phyloP scores from a whole-genome alignment of 1,284 basidiomycete species.

The Farysia itapuensis region DNA sequence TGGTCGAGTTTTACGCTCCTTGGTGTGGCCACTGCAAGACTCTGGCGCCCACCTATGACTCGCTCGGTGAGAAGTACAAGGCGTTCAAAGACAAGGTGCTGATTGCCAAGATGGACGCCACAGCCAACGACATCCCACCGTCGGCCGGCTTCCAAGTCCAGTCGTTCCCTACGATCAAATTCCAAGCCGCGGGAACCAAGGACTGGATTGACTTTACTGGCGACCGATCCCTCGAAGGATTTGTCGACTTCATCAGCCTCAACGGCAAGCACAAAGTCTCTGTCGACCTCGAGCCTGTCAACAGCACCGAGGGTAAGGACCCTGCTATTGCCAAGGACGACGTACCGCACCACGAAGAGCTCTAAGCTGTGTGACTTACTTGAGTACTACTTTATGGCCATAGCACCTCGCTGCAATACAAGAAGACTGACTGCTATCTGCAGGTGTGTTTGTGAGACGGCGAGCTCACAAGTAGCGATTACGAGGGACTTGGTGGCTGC shows the following conservation, averaged over 20 bases:
- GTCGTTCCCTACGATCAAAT: constrained; percentile 95
- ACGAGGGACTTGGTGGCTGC: too few relatives aligned
- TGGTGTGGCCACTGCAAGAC: constrained; percentile 89
- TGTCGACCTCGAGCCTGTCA: constrained; percentile 38
- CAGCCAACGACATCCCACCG: constrained; percentile 91
- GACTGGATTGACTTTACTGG: constrained; percentile 74
- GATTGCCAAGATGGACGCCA: constrained; percentile 89
- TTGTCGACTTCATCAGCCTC: constrained; percentile 53
- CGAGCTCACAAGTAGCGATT: too few relatives aligned
- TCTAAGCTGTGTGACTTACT: too few relatives aligned
- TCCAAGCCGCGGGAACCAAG: constrained; percentile 83
- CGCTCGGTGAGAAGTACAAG: constrained; percentile 81
- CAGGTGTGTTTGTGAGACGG: too few relatives aligned
- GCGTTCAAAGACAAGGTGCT: constrained; percentile 74
- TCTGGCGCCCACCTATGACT: constrained; percentile 91
- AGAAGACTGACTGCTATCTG: too few relatives aligned
- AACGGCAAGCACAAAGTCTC: constrained; percentile 57
- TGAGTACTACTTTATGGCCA: too few relatives aligned
- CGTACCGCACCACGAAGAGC: constrained; percentile 37
- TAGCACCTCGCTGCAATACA: too few relatives aligned
- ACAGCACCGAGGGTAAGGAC: constrained; percentile 18
- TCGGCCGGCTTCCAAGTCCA: constrained; percentile 73
- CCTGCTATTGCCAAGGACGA: constrained; percentile 8
- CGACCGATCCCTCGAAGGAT: constrained; percentile 56
- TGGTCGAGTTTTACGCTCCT: constrained; percentile 90